phyloP scores from a whole-genome alignment of 2,329 filamentous ascomycete species.

The Bipolaris oryzae region DNA sequence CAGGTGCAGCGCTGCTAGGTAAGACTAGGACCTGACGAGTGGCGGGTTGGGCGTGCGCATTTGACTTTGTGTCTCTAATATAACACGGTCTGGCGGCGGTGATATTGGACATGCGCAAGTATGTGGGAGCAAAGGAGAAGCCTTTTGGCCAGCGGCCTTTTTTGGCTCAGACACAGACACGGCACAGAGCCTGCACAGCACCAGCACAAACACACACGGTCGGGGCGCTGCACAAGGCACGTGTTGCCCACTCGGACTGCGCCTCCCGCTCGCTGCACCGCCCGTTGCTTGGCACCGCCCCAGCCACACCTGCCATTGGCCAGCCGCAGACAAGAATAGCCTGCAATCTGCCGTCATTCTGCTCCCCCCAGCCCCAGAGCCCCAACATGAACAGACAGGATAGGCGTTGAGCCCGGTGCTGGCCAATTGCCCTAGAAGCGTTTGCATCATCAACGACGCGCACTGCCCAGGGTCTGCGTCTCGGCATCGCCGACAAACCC shows the following conservation, averaged over 20 bases:
- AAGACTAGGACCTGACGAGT: neutral
- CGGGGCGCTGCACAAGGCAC: neutral
- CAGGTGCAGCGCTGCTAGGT: neutral
- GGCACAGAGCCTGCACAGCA: neutral
- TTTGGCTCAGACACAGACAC: neutral
- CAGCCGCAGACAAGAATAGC: neutral
- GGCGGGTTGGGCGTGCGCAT: constrained; percentile 4
- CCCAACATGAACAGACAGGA: neutral
- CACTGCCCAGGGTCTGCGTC: constrained; percentile 4
- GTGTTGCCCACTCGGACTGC: neutral
- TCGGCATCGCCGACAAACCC: constrained; percentile 3
- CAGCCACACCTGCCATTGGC: constrained; percentile 1
- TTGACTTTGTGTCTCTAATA: neutral
- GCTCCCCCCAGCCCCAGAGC: neutral
- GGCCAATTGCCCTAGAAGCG: neutral
- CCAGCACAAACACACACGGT: neutral
- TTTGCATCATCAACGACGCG: neutral
- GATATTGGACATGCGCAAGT: neutral
- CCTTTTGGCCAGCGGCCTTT: neutral
- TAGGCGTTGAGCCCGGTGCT: neutral
- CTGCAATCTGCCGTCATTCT: constrained; percentile 14
- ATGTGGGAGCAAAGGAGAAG: neutral
- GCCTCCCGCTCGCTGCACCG: constrained; percentile 3
- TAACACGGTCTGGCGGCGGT: neutral
- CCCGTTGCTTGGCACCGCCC: neutral